Evolutionary conservation across 2,329 filamentous ascomycete genomes (phyloP), one percentile per base, ranked within the genome.

Genomic region (Aspergillus viridinutans): DNA sequence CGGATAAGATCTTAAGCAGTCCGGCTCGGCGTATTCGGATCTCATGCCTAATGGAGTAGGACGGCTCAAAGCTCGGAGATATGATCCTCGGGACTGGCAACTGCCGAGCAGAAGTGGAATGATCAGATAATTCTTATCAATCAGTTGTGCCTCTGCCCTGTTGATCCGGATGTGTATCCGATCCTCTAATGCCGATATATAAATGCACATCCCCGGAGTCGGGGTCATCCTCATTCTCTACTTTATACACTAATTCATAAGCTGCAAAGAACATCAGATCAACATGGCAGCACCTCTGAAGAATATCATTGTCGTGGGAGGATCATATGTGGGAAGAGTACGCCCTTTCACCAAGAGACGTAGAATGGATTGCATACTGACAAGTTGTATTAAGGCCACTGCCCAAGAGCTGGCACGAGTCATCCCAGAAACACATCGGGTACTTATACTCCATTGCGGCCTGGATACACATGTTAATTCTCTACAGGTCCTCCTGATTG

Each of bases 221-320:
- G n/a, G 4, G 40, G 40, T 43, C 40, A 4, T 43, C 21, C 12
- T 43, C n/a, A 43, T 43, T 21, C 21, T 43, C n/a, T 21, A 6
- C 21, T 20, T 43, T n/a, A 20, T 10, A 43, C 40, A 20, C 40
- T 7, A 20, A 9, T 20, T 12, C 40, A 9, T 4, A 21, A 10
- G 21, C n/a, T 43, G 2, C 14, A 35, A 21, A 12, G 6, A 20
- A 9, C 10, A 4, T 10, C 40, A 9, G 40, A 21, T 12, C 38
- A 64, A 42, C 38, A 73, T 74, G 70, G 58, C 64, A 7, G 58
- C 43, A 23, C 43, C 66, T n/a, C 54, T 73, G 21, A 68, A 67
- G 17, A 74, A 73, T 53, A 65, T 74, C n/a, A 64, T 74, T 29
- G 69, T 74, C 8, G 64, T 74, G 21, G 71, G 71, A 14, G 71